These are phyloP conservation scores for Teratosphaeria viscida DNA, from an alignment of 2,329 filamentous ascomycete species.

Conservation along the genomic window DNA sequence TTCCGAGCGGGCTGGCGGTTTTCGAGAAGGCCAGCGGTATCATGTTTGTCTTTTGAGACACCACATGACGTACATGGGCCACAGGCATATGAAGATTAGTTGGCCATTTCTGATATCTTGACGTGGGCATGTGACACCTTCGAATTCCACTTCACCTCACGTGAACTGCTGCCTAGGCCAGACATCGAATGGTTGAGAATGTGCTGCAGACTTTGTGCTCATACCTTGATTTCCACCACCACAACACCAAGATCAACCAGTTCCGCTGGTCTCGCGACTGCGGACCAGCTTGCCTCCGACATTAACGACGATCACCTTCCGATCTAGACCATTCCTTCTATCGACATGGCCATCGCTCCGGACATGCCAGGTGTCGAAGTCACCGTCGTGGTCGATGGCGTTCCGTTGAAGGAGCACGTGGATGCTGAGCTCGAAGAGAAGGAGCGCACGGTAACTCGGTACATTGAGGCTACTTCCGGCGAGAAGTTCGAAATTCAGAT, in stretches of 20 bases:
- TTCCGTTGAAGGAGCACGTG: slow-evolving; percentile 13
- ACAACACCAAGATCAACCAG: too few relatives aligned
- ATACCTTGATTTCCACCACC: too few relatives aligned
- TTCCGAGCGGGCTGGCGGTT: background rate
- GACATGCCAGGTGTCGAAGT: slow-evolving; percentile 10
- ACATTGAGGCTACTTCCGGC: slow-evolving; percentile 12
- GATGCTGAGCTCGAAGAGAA: slow-evolving; percentile 5
- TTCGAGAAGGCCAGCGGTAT: background rate
- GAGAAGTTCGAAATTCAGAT: slow-evolving; percentile 11
- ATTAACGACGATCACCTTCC: too few relatives aligned
- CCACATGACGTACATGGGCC: background rate
- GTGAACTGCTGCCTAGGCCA: background rate
- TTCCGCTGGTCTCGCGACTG: too few relatives aligned
- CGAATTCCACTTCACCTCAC: background rate
- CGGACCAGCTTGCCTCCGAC: too few relatives aligned
- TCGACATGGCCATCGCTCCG: background rate
- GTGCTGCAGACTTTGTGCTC: too few relatives aligned
- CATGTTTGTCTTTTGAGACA: background rate
- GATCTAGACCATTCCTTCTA: background rate
- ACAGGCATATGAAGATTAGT: background rate
- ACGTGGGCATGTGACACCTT: background rate
- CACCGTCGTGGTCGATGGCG: slow-evolving; percentile 8
- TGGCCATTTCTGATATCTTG: background rate
- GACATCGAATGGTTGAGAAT: too few relatives aligned
- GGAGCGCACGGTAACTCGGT: slow-evolving; percentile 9